Base-by-base conservation (phyloP, 2,329 filamentous ascomycete species). In the Byssothecium circinans region DNA sequence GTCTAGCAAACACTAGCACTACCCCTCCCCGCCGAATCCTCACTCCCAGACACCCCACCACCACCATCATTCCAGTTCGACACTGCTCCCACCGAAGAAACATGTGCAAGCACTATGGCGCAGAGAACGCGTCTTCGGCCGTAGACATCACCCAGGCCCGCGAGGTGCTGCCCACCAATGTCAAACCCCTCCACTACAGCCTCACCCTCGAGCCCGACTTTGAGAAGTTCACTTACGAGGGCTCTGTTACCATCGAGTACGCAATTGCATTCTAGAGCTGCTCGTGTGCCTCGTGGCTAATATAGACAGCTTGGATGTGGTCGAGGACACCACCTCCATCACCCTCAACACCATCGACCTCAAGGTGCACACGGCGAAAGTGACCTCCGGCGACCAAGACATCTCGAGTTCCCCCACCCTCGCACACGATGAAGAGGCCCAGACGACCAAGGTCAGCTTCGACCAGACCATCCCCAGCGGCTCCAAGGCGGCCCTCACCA, bases 171-270 rank as follows among this genome's bases (percentile, higher is more conserved):
- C 94, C 92, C 43, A 85, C 86, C 74, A 95, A 96, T 67, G 90
- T 96, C 64, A 87, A 92, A 71, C 91, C 92, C n/a, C 75, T 81
- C 32, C 91, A 97, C 76, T 97, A 97, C 75, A 84, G 95, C 71
- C 75, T 97, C 61, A 94, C 89, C 1, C 80, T 97, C 53, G 94
- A 97, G 76, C 91, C 92, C 45, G 84, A 96, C 76, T 88, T 97
- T 61, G 81, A 88, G 61, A 91, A 87, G 56, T 90, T 94, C 73
- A 90, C 84, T 55, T 97, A 92, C 69, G 82, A 92, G 50, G 92
- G 92, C 57, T 86, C 81, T 10, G 91, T 96, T 43, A 74, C 84
- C 48, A 91, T 97, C 65, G 89, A 96, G 79, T 84, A 76, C 41
- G 80, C 44, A 43, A 17, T 41, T 25, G 37, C 35, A 10, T 23